phyloP scores from a whole-genome alignment of 2,329 filamentous ascomycete genomes.

The Paecilomyces sp. region DNA sequence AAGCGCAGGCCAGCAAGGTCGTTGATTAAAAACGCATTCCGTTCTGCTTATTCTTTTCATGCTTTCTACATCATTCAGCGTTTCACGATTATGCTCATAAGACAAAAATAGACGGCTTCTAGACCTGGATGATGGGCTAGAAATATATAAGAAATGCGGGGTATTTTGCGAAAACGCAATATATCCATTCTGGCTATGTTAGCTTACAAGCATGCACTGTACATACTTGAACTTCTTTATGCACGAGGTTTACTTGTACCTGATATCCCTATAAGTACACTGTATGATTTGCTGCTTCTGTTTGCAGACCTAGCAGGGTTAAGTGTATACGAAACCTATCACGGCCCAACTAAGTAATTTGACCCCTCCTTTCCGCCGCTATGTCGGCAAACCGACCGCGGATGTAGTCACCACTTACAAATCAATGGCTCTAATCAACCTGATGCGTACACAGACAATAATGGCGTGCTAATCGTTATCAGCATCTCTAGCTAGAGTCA shows the following conservation, averaged over 20 bases:
- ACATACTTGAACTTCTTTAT: neutral
- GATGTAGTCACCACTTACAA: neutral
- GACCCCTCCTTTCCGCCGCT: neutral
- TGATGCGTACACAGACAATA: neutral
- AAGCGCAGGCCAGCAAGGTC: constrained; percentile 34
- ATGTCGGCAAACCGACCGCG: neutral
- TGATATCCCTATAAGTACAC: neutral
- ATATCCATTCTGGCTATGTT: neutral
- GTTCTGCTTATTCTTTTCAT: too few relatives aligned
- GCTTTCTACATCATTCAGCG: neutral
- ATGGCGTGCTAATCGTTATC: neutral
- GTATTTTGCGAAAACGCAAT: neutral
- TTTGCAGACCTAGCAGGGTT: neutral
- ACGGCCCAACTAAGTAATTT: too few relatives aligned
- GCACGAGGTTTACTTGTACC: neutral
- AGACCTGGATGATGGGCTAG: neutral
- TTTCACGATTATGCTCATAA: neutral
- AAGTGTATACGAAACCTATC: too few relatives aligned
- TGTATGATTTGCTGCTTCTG: neutral
- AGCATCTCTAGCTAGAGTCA: neutral
- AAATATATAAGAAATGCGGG: neutral
- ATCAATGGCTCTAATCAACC: neutral
- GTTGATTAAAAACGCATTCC: too few relatives aligned
- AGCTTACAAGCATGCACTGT: neutral
- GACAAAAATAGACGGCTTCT: neutral